Conservation (phyloP, 2,329 filamentous ascomycete genomes). For the Fusarium zealandicum region DNA sequence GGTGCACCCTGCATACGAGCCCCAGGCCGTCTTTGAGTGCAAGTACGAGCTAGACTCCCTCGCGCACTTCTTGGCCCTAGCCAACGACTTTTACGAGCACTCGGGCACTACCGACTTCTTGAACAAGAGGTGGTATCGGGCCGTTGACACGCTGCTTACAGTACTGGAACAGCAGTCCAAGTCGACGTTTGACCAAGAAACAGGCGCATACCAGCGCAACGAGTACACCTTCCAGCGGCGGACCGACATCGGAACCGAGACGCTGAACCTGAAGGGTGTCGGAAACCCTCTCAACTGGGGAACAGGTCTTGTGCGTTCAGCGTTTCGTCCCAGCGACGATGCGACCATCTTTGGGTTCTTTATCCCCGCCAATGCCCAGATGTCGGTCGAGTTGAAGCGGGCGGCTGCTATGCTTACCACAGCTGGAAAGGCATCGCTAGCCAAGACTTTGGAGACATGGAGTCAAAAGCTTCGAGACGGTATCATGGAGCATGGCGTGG, state of each 20-base stretch:
- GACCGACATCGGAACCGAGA: conserved; percentile 88
- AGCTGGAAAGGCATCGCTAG: conserved; percentile 61
- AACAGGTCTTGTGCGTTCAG: conserved; percentile 86
- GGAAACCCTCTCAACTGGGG: conserved; percentile 90
- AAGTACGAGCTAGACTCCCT: conserved; percentile 98
- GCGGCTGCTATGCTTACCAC: conserved; percentile 73
- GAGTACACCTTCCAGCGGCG: conserved; percentile 86
- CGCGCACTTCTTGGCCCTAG: conserved; percentile 85
- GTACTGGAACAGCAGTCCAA: conserved; percentile 81
- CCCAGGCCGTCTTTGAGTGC: conserved; percentile 89
- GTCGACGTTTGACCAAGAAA: conserved; percentile 77
- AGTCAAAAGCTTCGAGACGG: conserved; percentile 73
- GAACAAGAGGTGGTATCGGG: conserved; percentile 77
- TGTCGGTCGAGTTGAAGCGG: conserved; percentile 84
- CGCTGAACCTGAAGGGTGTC: conserved; percentile 78
- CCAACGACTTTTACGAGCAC: conserved; percentile 84
- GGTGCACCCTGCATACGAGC: conserved; percentile 89
- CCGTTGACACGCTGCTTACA: conserved; percentile 74
- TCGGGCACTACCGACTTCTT: conserved; percentile 82
- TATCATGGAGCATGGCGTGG: conserved; percentile 84
- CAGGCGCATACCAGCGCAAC: conserved; percentile 71
- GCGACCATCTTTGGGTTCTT: conserved; percentile 94
- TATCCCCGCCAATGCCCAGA: conserved; percentile 96
- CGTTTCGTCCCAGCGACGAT: conserved; percentile 94
- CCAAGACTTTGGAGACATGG: conserved; percentile 64